Evolutionary conservation across 2,329 filamentous ascomycete genomes (phyloP), one percentile per base, ranked within the genome.

Genomic region (Arthroderma uncinatum): DNA sequence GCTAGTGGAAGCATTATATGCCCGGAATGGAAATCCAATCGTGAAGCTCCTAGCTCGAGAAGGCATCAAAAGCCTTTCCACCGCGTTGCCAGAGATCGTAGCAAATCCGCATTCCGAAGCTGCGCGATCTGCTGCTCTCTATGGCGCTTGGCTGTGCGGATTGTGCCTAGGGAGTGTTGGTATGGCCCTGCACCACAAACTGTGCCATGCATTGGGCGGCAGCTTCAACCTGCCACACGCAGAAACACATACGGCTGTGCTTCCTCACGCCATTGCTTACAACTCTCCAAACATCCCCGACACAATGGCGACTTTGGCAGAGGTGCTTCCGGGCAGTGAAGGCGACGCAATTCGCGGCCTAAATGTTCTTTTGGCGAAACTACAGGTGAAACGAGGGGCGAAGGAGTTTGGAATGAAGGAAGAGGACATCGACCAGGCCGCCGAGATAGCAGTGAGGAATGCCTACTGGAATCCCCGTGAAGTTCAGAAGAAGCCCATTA

Each of bases 181-280:
- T 55, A 85, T 85, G 80, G 77, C 80, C 1, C 75, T 86, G 12
- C 83, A 86, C 64, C 83, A 86, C 68, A 86, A 86, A 66, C 76
- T 86, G 1, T 85, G 82, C 69, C 83, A 86, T 64, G 80, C 79
- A 0, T 72, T 85, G 1, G 83, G 82, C 23, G 83, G 83, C 6
- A 79, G 75, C 62, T 83, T 85, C 67, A 78, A 80, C 60, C 74
- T 86, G 5, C 81, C 83, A 0, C 82, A 86, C 59, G 81, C 82
- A 1, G 81, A 85, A 66, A 85, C 82, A 0, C 83, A 86, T 63
- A 82, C 82, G 0, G 78, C 81, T 33, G 76, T 85, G 1, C 71
- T 85, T 6, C 82, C 82, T 0, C 82, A 85, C 63, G 79, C 81
- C 0, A 69, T 85, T 2, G 79, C 82, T 2, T 86, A 84, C 65